Evolutionary conservation across 805 yeast species (phyloP), one percentile per base, ranked within the genome.

Genomic region (Kazachstania kunashirensis): DNA sequence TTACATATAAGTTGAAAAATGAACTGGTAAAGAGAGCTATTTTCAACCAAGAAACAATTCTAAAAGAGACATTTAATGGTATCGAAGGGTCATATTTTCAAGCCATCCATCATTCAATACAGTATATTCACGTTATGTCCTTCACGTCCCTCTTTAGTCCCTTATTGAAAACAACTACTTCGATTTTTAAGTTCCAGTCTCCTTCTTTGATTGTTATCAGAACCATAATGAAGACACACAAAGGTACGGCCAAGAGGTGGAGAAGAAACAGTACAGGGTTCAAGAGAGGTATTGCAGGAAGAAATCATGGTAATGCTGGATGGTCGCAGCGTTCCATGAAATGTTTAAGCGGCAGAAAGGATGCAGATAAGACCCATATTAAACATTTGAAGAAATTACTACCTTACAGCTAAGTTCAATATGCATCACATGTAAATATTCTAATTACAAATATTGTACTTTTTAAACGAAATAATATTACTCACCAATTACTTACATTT

Each of bases 251-350:
- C 33, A 84, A 82, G 56, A 73, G 96, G 62, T 84, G 92, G 77
- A 73, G 80, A 56, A 77, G 76, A 50, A 79, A 82, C 4, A 84
- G 82, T 2, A 65, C 66, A 31, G 72, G 75, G n/a, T 79, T 68
- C 61, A 72, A 77, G 48, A 66, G 84, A 54, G 88, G 71, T 44
- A 75, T 77, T 49, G 81, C 94, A 15, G 94, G 95, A 9, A 75
- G 95, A 65, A 81, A 83, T 47, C 96, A 88, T 57, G 96, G 96
- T 34, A 88, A 88, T 53, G 84, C 86, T 2, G 88, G 95, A 16
- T 88, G 92, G 80, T 71, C 86, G 23, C 64, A 73, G 28, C 68
- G 77, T 35, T 67, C 72, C 18, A 61, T 81, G 51, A 65, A 73
- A 42, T 70, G 69, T 49, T 67, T 80, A 59, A 72, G 76, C 46